These are phyloP conservation scores for Candida patagonica DNA, from an alignment of 805 yeast species.

Conservation along the genomic window DNA sequence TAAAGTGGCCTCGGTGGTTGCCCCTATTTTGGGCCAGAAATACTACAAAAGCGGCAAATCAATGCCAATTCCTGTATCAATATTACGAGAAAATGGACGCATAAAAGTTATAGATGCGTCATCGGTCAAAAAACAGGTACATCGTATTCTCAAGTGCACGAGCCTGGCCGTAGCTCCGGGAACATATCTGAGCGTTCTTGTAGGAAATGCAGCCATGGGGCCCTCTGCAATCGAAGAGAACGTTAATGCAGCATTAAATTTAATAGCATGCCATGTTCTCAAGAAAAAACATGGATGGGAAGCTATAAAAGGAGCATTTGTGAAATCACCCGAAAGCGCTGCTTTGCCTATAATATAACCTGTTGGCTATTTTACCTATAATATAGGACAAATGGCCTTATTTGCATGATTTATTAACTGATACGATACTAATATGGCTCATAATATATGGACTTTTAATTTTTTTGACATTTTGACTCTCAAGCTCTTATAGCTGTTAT, in stretches of 20 bases:
- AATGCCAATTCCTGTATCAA: constrained; percentile 50
- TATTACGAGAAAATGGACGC: constrained; percentile 13
- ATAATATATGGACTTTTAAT: too few relatives aligned
- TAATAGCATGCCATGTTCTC: constrained; percentile 39
- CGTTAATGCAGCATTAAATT: constrained; percentile 40
- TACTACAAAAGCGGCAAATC: constrained; percentile 59
- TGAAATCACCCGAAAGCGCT: constrained; percentile 59
- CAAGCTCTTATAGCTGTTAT: too few relatives aligned
- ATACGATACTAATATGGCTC: too few relatives aligned
- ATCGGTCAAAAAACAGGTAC: constrained; percentile 55
- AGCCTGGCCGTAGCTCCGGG: constrained; percentile 55
- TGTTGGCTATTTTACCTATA: too few relatives aligned
- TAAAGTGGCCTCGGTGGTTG: constrained; percentile 53
- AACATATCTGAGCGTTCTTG: constrained; percentile 46
- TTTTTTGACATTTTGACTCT: too few relatives aligned
- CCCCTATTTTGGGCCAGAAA: constrained; percentile 46
- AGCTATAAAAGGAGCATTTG: constrained; percentile 38
- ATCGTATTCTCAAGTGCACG: constrained; percentile 54
- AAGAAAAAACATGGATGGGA: constrained; percentile 23
- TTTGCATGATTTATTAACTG: too few relatives aligned
- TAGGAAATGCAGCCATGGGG: constrained; percentile 48
- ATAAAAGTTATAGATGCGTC: constrained; percentile 44
- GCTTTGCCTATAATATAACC: too few relatives aligned
- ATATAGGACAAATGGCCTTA: too few relatives aligned
- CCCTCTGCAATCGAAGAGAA: constrained; percentile 40